A percentile compares a stretch with the other conserved stretches of the same genome.
Evolutionary conservation across 2,329 filamentous ascomycete genomes (phyloP).

Genomic region (Elsinoe fawcettii): DNA sequence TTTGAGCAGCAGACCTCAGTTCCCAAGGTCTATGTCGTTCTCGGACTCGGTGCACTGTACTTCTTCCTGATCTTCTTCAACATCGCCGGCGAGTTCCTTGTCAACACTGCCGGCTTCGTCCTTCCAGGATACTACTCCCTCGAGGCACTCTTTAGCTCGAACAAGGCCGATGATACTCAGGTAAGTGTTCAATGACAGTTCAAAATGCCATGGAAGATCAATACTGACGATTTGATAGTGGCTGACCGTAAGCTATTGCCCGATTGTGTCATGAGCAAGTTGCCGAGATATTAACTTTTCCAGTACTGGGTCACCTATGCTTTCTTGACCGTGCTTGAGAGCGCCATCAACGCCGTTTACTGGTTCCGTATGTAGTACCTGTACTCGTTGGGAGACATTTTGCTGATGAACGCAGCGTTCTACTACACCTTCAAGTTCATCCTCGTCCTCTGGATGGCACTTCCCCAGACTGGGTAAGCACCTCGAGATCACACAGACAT

Average conservation of each 20-base stretch:
- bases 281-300: slow-evolving; percentile 19
- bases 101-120: slow-evolving; percentile 77
- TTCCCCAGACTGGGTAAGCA: slow-evolving; percentile 83
- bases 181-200: slow-evolving; percentile 42
- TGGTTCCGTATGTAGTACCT: slow-evolving; percentile 60
- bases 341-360: slow-evolving; percentile 75
- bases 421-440: slow-evolving; percentile 99
- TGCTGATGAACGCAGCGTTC: slow-evolving; percentile 53
- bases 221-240: slow-evolving; percentile 42
- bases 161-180: slow-evolving; percentile 73
- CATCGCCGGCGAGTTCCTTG: slow-evolving; percentile 78
- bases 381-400: neutral
- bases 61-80: slow-evolving; percentile 92
- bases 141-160: slow-evolving; percentile 62
- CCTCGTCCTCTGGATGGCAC: slow-evolving; percentile 93
- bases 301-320: slow-evolving; percentile 83
- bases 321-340: slow-evolving; percentile 76
- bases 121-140: slow-evolving; percentile 81
- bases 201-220: slow-evolving; percentile 27
- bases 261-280: neutral
- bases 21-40: slow-evolving; percentile 76
- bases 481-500: neutral
- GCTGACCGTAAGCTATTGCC: slow-evolving; percentile 44
- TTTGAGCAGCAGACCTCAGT: slow-evolving; percentile 76
- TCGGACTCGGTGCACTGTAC: slow-evolving; percentile 70